Evolutionary conservation across 257 asterid species (phyloP).

Genomic region (Paulownia fortunei): DNA sequence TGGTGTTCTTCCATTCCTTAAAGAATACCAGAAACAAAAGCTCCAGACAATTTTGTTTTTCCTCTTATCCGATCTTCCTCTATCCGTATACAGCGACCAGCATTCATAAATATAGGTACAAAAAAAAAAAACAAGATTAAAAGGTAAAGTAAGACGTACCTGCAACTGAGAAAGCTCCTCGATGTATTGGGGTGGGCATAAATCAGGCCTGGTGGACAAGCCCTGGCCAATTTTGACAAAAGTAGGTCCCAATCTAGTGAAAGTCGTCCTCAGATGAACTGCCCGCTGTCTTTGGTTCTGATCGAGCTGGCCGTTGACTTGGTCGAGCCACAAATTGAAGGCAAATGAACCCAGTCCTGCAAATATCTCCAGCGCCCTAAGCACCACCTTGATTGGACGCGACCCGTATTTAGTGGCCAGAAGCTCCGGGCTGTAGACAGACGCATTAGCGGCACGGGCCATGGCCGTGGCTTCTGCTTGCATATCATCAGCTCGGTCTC

Average conservation of each 20-base stretch:
- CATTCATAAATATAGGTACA: neutral
- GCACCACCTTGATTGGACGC: constrained; percentile 71
- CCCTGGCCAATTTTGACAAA: constrained; percentile 98
- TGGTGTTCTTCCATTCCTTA: neutral
- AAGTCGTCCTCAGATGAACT: constrained; percentile 64
- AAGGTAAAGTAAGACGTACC: constrained; percentile 41
- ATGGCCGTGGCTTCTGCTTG: constrained; percentile 95
- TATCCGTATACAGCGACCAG: neutral
- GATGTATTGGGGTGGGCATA: constrained; percentile 83
- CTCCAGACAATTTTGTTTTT: neutral
- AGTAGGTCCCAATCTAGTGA: constrained; percentile 94
- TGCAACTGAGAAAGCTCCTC: constrained; percentile 94
- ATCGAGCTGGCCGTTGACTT: constrained; percentile 56
- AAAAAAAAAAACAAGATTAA: neutral
- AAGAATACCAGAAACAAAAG: neutral
- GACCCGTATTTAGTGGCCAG: constrained; percentile 66
- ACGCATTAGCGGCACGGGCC: constrained; percentile 84
- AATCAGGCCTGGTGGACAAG: constrained; percentile 95
- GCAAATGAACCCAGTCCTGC: constrained; percentile 80
- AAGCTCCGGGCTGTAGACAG: constrained; percentile 71
- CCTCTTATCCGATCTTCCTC: neutral
- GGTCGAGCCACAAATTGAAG: constrained; percentile 76
- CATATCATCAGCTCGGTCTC: constrained; percentile 92
- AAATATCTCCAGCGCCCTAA: constrained; percentile 75
- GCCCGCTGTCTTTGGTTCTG: constrained; percentile 75